These are phyloP conservation scores for Lichtheimia ornata DNA, from an alignment of 371 early-diverging fungal species.

Conservation along the genomic window DNA sequence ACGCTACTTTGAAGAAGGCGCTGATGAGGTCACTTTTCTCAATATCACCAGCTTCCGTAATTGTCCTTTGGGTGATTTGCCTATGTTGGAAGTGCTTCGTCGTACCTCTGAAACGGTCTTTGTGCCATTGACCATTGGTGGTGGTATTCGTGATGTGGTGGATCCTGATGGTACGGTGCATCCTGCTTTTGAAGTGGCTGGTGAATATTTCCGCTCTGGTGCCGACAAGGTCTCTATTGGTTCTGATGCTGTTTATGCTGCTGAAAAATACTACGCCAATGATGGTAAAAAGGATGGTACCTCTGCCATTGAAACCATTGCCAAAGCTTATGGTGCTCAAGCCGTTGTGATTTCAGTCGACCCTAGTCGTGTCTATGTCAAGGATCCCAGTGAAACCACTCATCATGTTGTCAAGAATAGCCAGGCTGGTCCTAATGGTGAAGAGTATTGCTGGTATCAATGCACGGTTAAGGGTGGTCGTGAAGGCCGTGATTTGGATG, in stretches of 20 bases:
- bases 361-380: conserved; percentile 92
- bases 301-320: conserved; percentile 92
- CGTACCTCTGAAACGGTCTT: conserved; percentile 90
- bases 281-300: conserved; percentile 56
- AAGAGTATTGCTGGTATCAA: conserved; percentile 96
- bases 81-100: conserved; percentile 92
- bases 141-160: conserved; percentile 91
- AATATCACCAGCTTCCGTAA: conserved; percentile 98
- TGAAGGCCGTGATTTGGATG: conserved; percentile 93
- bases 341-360: conserved; percentile 99
- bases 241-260: conserved; percentile 96
- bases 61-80: conserved; percentile 85
- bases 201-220: conserved; percentile 96
- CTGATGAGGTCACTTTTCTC: conserved; percentile 96
- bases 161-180: conserved; percentile 82
- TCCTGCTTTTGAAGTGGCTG: conserved; percentile 92
- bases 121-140: conserved; percentile 97
- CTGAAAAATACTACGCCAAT: conserved; percentile 75
- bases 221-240: conserved; percentile 99
- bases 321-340: conserved; percentile 90
- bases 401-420: conserved; percentile 78
- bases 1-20: conserved; percentile 93
- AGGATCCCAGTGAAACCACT: conserved; percentile 69
- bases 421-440: conserved; percentile 87
- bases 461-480: conserved; percentile 97